Percentiles rank a stretch among this genome's conserved stretches.
Conservation (phyloP, 108 stramenopile species). For the Bacterosira constricta region DNA sequence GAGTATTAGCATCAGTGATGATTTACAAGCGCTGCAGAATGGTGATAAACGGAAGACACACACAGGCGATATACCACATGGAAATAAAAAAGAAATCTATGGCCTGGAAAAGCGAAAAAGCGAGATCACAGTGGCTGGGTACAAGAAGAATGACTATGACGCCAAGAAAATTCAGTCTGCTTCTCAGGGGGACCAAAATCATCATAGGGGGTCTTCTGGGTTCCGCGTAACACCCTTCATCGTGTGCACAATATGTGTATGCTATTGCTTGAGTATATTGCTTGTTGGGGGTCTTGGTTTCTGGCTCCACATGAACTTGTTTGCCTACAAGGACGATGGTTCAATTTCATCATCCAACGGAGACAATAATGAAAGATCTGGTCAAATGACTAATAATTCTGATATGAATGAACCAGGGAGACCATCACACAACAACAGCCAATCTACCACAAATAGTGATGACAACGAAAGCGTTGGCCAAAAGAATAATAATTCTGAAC, state of each 20-base stretch:
- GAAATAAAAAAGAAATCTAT: too few relatives aligned
- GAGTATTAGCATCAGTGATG: too few relatives aligned
- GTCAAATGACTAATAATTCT: background rate
- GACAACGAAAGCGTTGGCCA: background rate
- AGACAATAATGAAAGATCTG: background rate
- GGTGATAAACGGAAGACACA: too few relatives aligned
- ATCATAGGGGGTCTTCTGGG: too few relatives aligned
- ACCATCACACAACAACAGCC: background rate
- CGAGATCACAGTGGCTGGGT: too few relatives aligned
- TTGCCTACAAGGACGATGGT: background rate
- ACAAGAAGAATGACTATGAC: too few relatives aligned
- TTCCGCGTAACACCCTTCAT: conserved; percentile 3
- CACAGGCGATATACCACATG: too few relatives aligned
- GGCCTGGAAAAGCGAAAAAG: too few relatives aligned
- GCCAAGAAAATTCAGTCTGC: too few relatives aligned
- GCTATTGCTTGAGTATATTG: conserved; percentile 4
- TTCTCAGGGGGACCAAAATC: too few relatives aligned
- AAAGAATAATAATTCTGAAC: background rate
- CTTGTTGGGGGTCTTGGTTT: conserved; percentile 5
- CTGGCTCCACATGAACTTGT: conserved; percentile 9
- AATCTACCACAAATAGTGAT: background rate
- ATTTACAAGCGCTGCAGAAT: too few relatives aligned
- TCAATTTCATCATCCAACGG: background rate
- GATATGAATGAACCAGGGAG: background rate
- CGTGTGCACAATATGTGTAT: background rate